Conservation (phyloP, 2,329 filamentous ascomycete genomes). For the Thelonectria discophora region DNA sequence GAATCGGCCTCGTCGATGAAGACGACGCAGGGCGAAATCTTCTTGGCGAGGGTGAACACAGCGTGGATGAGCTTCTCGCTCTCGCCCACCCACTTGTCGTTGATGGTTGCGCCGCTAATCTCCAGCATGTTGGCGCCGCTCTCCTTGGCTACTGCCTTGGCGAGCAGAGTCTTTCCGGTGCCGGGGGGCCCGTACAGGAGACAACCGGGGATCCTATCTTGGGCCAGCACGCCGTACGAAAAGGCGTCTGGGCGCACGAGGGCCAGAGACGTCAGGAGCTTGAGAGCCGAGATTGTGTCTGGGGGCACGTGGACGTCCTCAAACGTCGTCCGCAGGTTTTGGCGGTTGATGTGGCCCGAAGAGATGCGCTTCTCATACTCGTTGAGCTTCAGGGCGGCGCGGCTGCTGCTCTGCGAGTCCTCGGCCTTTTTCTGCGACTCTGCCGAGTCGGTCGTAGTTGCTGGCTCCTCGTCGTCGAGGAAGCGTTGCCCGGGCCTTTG, state of each 20-base stretch:
- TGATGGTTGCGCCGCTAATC: conserved; percentile 88
- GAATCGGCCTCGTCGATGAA: conserved; percentile 98
- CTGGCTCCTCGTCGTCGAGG: conserved; percentile 43
- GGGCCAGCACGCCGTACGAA: conserved; percentile 90
- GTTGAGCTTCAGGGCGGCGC: conserved; percentile 62
- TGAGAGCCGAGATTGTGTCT: conserved; percentile 86
- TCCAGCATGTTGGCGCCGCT: conserved; percentile 80
- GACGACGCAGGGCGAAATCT: conserved; percentile 89
- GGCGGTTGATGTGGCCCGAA: conserved; percentile 81
- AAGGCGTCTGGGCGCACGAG: conserved; percentile 93
- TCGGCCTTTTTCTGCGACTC: conserved; percentile 44
- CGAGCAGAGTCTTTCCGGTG: conserved; percentile 76
- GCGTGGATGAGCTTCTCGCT: conserved; percentile 96
- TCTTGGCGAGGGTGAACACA: conserved; percentile 89
- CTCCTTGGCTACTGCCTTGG: conserved; percentile 74
- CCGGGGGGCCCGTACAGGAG: conserved; percentile 89
- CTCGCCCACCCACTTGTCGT: conserved; percentile 96
- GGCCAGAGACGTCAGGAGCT: conserved; percentile 87
- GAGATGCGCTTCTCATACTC: conserved; percentile 85
- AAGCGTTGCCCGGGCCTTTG: conserved; percentile 45
- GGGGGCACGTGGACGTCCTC: conserved; percentile 82
- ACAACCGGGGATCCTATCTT: conserved; percentile 89
- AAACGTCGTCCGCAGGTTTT: conserved; percentile 87
- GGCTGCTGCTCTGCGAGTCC: conserved; percentile 42
- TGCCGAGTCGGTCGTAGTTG: conserved; percentile 32